Evolutionary conservation across 192 early-diverging fungal species (phyloP).

Genomic region (Gryganskiella cystojenkinii): DNA sequence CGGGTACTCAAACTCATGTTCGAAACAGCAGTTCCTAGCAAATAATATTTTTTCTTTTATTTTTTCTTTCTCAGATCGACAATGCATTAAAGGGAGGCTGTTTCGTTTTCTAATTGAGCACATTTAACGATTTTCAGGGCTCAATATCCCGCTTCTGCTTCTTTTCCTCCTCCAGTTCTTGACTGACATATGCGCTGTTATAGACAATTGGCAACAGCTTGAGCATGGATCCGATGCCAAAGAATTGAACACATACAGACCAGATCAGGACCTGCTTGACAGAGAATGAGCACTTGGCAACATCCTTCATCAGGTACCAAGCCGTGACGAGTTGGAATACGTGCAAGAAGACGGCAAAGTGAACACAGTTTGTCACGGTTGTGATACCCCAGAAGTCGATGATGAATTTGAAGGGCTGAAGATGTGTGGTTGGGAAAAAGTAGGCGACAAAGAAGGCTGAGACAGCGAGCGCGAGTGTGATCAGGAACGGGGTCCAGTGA

Average conservation of each 20-base stretch:
- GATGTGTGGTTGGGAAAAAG: conserved; percentile 26
- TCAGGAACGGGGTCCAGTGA: conserved; percentile 23
- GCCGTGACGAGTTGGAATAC: conserved; percentile 30
- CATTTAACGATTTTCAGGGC: background rate
- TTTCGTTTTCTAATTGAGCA: background rate
- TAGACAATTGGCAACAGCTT: conserved; percentile 46
- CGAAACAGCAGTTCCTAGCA: too few species aligned
- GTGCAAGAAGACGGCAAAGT: conserved; percentile 30
- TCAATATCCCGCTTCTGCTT: too few species aligned
- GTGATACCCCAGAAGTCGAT: background rate
- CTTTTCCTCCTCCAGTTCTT: conserved; percentile 19
- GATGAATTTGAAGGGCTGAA: conserved; percentile 12
- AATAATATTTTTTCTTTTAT: too few species aligned
- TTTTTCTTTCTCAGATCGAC: too few species aligned
- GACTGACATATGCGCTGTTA: conserved; percentile 28
- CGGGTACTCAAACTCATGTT: too few species aligned
- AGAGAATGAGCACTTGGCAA: conserved; percentile 17
- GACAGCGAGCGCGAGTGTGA: conserved; percentile 12
- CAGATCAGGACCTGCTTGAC: conserved; percentile 21
- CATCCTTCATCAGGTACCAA: conserved; percentile 19
- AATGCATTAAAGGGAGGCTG: background rate
- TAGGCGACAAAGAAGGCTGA: conserved; percentile 19
- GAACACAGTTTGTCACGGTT: conserved; percentile 13
- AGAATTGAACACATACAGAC: conserved; percentile 24
- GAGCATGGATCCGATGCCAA: conserved; percentile 44